Evolutionary conservation across 148 eudicot genomes (phyloP).

Genomic region (Chenopodium suecicum): DNA sequence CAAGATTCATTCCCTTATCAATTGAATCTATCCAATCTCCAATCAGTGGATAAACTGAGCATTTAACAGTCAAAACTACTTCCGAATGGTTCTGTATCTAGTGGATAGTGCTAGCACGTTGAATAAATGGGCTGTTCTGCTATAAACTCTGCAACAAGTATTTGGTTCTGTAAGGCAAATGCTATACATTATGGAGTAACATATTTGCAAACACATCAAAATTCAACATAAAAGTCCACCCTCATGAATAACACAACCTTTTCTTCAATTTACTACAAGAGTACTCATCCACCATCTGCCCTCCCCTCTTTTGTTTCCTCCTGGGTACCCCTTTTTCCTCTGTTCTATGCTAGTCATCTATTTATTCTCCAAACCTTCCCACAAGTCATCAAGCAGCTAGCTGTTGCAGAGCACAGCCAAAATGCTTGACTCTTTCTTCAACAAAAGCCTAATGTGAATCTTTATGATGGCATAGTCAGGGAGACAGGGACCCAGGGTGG

Average conservation of each 20-base stretch:
- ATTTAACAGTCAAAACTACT: not conserved
- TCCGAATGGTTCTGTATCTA: not conserved
- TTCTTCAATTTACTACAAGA: not conserved
- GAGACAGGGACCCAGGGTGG: too few species aligned
- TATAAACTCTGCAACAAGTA: not conserved
- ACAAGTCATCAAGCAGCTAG: not conserved
- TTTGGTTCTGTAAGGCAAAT: not conserved
- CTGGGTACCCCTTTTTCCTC: not conserved
- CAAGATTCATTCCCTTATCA: not conserved
- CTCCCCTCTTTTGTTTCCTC: not conserved
- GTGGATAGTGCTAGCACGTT: not conserved
- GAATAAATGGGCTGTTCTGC: not conserved
- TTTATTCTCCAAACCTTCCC: not conserved
- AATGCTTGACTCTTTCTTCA: not conserved
- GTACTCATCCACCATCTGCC: not conserved
- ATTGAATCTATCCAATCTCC: not conserved
- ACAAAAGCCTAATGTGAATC: not conserved
- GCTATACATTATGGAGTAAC: not conserved
- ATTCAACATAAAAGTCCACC: not conserved
- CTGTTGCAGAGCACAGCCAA: not conserved
- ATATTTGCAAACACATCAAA: not conserved
- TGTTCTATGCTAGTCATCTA: not conserved
- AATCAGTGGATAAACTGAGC: not conserved
- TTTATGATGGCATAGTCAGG: not conserved
- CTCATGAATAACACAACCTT: not conserved